Conservation (phyloP, 768 basidiomycete species). For the Phlebiopsis gigantea region DNA sequence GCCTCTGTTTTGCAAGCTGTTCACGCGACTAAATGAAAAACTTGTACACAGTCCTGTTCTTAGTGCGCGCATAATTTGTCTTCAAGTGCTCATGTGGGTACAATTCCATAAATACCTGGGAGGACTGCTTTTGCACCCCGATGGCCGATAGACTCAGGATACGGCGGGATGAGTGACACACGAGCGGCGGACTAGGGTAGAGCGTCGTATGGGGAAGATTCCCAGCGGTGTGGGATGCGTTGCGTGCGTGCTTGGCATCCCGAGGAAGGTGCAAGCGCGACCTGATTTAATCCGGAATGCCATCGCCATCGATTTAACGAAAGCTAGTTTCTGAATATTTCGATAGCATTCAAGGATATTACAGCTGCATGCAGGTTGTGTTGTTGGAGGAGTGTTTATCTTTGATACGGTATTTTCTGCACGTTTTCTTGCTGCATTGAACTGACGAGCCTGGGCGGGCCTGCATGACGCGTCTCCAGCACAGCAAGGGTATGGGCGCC, state of each 20-base stretch:
- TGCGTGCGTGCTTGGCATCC: background rate
- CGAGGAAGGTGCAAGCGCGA: background rate
- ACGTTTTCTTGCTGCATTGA: background rate
- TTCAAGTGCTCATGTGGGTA: too few relatives aligned
- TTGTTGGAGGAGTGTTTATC: background rate
- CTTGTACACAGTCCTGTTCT: background rate
- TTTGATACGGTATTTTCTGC: background rate
- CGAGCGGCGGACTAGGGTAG: background rate
- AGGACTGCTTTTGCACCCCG: too few relatives aligned
- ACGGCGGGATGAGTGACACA: too few relatives aligned
- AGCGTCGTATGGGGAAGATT: background rate
- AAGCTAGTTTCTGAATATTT: background rate
- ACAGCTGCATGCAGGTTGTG: background rate
- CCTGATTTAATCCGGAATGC: background rate
- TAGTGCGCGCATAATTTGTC: background rate
- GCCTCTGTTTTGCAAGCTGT: background rate
- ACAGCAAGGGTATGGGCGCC: background rate
- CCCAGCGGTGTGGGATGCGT: background rate
- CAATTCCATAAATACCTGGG: too few relatives aligned
- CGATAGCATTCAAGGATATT: background rate
- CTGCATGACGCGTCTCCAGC: background rate
- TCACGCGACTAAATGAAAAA: background rate
- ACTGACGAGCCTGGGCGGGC: background rate
- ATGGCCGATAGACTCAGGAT: too few relatives aligned
- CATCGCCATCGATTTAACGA: background rate